Conservation (phyloP, 495 filamentous ascomycete genomes). For the Schizothecium vesticola region DNA sequence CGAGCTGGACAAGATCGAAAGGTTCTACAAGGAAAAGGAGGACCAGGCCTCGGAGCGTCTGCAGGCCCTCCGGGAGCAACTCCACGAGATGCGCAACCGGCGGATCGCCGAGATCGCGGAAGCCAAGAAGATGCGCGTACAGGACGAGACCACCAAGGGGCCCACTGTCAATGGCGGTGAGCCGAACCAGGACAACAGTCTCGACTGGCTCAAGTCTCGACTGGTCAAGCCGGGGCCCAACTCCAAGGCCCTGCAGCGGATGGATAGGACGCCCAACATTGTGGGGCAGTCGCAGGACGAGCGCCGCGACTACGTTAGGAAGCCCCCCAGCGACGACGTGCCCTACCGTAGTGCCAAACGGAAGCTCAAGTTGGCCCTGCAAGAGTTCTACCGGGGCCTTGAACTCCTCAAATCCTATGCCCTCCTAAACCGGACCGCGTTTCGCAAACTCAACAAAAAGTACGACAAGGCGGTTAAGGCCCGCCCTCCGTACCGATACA, state of each 20-base stretch:
- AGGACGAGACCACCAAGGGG: slow-evolving; percentile 7
- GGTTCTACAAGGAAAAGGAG: slow-evolving; percentile 79
- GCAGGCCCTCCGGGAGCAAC: slow-evolving; percentile 64
- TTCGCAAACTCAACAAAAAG: slow-evolving; percentile 98
- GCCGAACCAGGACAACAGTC: slow-evolving; percentile 14
- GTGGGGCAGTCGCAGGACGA: slow-evolving; percentile 32
- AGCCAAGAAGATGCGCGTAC: slow-evolving; percentile 27
- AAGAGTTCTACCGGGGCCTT: slow-evolving; percentile 87
- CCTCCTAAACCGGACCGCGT: slow-evolving; percentile 81
- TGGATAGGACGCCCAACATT: slow-evolving; percentile 38
- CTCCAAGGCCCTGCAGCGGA: slow-evolving; percentile 39
- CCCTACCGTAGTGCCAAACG: slow-evolving; percentile 79
- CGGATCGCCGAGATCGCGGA: slow-evolving; percentile 64
- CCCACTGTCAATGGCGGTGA: slow-evolving; percentile 8
- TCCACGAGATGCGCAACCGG: slow-evolving; percentile 82
- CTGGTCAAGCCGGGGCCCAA: slow-evolving; percentile 43
- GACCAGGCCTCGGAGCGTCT: slow-evolving; percentile 68
- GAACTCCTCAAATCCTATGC: slow-evolving; percentile 90
- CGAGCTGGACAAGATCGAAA: slow-evolving; percentile 79
- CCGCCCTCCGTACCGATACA: slow-evolving; percentile 70
- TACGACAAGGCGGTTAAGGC: slow-evolving; percentile 86
- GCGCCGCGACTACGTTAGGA: slow-evolving; percentile 59
- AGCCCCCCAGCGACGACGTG: slow-evolving; percentile 53
- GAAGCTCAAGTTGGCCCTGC: slow-evolving; percentile 82
- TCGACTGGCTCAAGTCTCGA: slow-evolving; percentile 39